Evolutionary conservation across 225 moss, liverwort and hornwort genomes (phyloP).

Genomic region (Pseudoscleropodium purum): DNA sequence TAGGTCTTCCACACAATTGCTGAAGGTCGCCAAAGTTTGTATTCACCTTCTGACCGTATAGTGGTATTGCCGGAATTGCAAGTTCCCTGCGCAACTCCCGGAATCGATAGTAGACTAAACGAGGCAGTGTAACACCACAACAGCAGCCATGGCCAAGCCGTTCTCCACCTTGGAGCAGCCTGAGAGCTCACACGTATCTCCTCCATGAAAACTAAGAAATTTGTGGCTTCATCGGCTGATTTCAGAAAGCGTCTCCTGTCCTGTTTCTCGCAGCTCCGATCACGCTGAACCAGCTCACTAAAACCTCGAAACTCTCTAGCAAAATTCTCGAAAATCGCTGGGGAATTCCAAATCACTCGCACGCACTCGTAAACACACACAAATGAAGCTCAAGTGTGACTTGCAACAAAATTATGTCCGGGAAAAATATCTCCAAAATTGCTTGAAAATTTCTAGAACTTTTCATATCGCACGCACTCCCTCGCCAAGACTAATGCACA

Average conservation of each 20-base stretch:
- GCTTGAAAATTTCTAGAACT: background rate
- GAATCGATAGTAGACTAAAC: background rate
- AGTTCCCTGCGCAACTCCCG: background rate
- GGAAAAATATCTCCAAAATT: background rate
- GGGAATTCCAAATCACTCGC: background rate
- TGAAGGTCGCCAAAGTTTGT: background rate
- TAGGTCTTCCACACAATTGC: background rate
- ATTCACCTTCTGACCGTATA: conserved; percentile 14
- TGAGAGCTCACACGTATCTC: background rate
- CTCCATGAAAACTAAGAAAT: conserved; percentile 4
- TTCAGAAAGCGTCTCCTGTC: background rate
- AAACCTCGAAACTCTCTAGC: background rate
- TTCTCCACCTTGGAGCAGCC: background rate
- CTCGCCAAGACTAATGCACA: background rate
- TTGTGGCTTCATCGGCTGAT: conserved; percentile 7
- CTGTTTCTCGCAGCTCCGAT: background rate
- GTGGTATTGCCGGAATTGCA: conserved; percentile 3
- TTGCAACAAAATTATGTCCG: background rate
- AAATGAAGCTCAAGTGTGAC: background rate
- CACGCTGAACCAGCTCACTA: background rate
- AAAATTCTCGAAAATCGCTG: background rate
- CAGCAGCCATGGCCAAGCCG: background rate
- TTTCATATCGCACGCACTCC: background rate
- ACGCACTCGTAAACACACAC: background rate
- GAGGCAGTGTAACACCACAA: conserved; percentile 1